A percentile compares a stretch with the other conserved stretches of the same genome.
phyloP scores from a whole-genome alignment of 805 yeast genomes.

The Zygoascus bituminiphila region DNA sequence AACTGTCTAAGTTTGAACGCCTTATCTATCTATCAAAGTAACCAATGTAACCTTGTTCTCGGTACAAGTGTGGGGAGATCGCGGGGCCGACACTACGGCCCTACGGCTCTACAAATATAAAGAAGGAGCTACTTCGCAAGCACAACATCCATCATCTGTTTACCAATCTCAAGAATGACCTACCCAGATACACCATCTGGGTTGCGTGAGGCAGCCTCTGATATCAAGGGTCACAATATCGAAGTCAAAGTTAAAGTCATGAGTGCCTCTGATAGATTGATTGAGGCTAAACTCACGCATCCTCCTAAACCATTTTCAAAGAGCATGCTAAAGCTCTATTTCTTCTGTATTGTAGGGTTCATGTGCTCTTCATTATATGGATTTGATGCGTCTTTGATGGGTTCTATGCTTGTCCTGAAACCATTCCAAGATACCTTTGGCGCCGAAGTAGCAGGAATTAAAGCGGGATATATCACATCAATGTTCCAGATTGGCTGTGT shows the following conservation, averaged over 20 bases:
- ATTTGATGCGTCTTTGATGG: conserved; percentile 12
- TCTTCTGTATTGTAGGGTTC: conserved; percentile 1
- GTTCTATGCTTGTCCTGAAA: conserved; percentile 7
- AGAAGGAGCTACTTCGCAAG: too few relatives aligned
- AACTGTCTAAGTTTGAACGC: too few relatives aligned
- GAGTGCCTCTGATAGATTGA: not conserved
- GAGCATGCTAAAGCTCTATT: not conserved
- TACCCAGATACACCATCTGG: too few relatives aligned
- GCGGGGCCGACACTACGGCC: too few relatives aligned
- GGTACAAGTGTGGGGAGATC: too few relatives aligned
- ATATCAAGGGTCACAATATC: too few relatives aligned
- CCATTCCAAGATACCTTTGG: conserved; percentile 12
- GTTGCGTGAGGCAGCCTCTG: too few relatives aligned
- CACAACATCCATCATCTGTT: too few relatives aligned
- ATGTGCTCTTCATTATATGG: conserved; percentile 4
- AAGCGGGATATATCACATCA: conserved; percentile 11
- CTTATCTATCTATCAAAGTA: too few relatives aligned
- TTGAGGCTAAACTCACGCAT: not conserved
- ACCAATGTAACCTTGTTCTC: too few relatives aligned
- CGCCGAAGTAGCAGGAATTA: conserved; percentile 10
- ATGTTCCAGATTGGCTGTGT: conserved; percentile 15
- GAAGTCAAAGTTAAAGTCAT: not conserved
- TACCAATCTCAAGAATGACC: too few relatives aligned
- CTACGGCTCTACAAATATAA: too few relatives aligned
- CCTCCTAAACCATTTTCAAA: not conserved